Evolutionary conservation across 1,284 basidiomycete species (phyloP), one percentile per base, ranked within the genome.

Genomic region (Rhizoctonia solani): DNA sequence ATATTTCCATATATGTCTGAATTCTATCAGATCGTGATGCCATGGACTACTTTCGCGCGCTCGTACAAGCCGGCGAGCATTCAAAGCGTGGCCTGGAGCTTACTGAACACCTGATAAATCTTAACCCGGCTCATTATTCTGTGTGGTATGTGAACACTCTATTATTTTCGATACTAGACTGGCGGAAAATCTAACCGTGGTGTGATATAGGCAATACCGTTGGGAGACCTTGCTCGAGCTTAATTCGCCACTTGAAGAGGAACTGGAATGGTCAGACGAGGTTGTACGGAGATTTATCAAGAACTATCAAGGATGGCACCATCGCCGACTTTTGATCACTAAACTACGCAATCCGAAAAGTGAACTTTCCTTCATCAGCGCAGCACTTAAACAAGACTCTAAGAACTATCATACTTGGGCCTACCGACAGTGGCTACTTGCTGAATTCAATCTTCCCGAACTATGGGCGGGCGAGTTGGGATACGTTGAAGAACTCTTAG

Each of bases 331-430:
- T 25, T 83, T 98, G 49, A 74, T 84, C 41, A 76, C 77, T 11
- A 76, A 79, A n/a, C 73, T 70, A 27, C 79, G 81, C 63, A 78
- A 82, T 50, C 82, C 87, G 0, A 75, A 72, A 5, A 80, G 79
- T 2, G 95, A 98, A 77, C 86, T 98, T 68, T 81, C 77, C 23
- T 96, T 96, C 77, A 88, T 94, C 74, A 83, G 86, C 63, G 77
- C 79, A 54, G 86, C 87, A 0, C 84, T 98, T 42, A 6, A 54
- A 23, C 47, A 67, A 54, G 95, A 98, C 75, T 78, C 85, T 54
- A 98, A 98, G 82, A 98, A 97, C 79, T 97, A 97, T 76, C 94
- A 97, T 77, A 96, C 94, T 0, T 97, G 94, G 94, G 90, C 90
- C 3, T 95, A 95, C 77, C 84, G 94, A 5, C 93, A 97, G 76